Conservation (phyloP, 2,329 filamentous ascomycete species). For the Aspergillus hortae region DNA sequence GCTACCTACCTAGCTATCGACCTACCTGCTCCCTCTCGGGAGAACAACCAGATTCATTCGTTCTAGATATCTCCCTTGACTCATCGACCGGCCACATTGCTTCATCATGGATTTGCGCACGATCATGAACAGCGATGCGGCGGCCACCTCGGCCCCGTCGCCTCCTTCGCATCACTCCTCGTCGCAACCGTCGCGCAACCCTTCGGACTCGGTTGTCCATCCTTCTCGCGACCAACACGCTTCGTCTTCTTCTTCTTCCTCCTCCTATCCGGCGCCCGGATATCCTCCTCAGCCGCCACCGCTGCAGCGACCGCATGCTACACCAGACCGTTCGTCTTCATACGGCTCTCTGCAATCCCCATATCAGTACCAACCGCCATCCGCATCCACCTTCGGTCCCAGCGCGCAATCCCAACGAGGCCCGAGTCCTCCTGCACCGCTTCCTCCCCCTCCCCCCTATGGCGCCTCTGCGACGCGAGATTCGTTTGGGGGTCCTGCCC, state of each 20-base stretch:
- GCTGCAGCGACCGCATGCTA: conserved; percentile 44
- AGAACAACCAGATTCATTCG: too few relatives aligned
- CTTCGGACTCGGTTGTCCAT: conserved; percentile 22
- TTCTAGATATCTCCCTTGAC: background rate
- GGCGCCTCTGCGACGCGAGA: conserved; percentile 33
- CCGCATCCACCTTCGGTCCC: conserved; percentile 26
- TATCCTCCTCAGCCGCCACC: conserved; percentile 40
- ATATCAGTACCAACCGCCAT: conserved; percentile 35
- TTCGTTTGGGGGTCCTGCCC: conserved; percentile 25
- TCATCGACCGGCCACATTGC: background rate
- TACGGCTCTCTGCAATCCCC: conserved; percentile 39
- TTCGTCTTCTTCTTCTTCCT: conserved; percentile 18
- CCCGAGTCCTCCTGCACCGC: conserved; percentile 27
- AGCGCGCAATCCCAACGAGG: conserved; percentile 26
- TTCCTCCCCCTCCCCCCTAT: conserved; percentile 28
- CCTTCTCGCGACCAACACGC: conserved; percentile 24
- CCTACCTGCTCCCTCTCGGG: background rate
- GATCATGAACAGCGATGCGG: conserved; percentile 48
- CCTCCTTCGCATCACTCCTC: conserved; percentile 25
- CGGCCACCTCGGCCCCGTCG: conserved; percentile 28
- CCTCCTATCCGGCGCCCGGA: conserved; percentile 16
- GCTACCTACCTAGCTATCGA: background rate
- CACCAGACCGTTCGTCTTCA: conserved; percentile 40
- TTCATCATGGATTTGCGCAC: conserved; percentile 50
- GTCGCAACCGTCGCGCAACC: conserved; percentile 27